Evolutionary conservation across 495 filamentous ascomycete species (phyloP).

Genomic region (Annulohypoxylon maeteangense): DNA sequence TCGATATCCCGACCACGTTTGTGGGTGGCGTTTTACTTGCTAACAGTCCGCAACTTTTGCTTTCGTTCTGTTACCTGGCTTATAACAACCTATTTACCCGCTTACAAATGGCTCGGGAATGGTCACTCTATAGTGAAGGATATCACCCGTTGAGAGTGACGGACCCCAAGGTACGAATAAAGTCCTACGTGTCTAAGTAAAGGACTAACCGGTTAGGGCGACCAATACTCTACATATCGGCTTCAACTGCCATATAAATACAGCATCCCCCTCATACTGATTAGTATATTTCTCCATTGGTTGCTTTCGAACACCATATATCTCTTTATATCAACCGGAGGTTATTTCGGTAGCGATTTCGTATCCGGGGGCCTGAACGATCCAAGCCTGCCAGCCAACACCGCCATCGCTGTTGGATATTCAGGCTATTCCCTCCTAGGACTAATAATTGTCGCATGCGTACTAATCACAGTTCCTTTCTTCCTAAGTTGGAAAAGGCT

Average conservation of each 20-base stretch:
- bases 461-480: slow-evolving; percentile 20
- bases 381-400: slow-evolving; percentile 31
- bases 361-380: background rate
- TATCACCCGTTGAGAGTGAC: slow-evolving; percentile 62
- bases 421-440: slow-evolving; percentile 29
- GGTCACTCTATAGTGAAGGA: slow-evolving; percentile 31
- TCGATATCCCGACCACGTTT: slow-evolving; percentile 14
- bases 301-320: slow-evolving; percentile 39
- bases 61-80: slow-evolving; percentile 57
- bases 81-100: slow-evolving; percentile 43
- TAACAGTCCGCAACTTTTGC: slow-evolving; percentile 56
- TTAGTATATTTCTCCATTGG: slow-evolving; percentile 38
- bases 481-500: slow-evolving; percentile 20
- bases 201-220: slow-evolving; percentile 28
- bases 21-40: slow-evolving; percentile 46
- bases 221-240: slow-evolving; percentile 54
- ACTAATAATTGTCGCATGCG: slow-evolving; percentile 16
- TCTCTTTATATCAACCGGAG: slow-evolving; percentile 29
- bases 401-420: slow-evolving; percentile 31
- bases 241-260: slow-evolving; percentile 46
- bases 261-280: slow-evolving; percentile 35
- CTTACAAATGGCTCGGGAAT: slow-evolving; percentile 41
- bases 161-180: slow-evolving; percentile 41
- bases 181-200: background rate
- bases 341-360: slow-evolving; percentile 27